Evolutionary conservation across 176 grass and related monocot species (phyloP).

Genomic region (Neostapfia colusana): DNA sequence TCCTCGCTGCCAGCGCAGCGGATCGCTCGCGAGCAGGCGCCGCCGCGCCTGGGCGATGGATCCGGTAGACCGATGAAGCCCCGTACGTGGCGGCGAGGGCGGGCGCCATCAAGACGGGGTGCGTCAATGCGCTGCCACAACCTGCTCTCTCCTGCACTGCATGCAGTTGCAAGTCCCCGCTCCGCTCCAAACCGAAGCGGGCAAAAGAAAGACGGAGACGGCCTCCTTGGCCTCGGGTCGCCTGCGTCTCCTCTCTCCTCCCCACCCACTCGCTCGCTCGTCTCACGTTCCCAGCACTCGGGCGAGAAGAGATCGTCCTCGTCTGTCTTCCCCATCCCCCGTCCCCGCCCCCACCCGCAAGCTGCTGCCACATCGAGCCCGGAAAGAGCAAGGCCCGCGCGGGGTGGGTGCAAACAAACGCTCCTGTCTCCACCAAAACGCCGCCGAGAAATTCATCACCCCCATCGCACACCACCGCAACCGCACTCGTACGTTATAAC

Average conservation of each 20-base stretch:
- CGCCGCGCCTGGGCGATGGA: neutral
- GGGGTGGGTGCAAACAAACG: conserved; percentile 44
- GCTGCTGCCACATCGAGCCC: conserved; percentile 31
- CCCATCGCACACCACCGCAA: neutral
- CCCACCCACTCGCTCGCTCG: neutral
- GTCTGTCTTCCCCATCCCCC: neutral
- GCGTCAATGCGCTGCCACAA: conserved; percentile 40
- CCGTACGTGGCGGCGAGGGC: conserved; percentile 30
- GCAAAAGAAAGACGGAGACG: conserved; percentile 1
- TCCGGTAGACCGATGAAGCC: conserved; percentile 41
- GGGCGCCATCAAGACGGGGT: conserved; percentile 27
- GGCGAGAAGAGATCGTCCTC: neutral
- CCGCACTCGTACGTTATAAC: neutral
- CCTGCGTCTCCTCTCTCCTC: neutral
- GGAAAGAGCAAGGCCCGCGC: conserved; percentile 18
- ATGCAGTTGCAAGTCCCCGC: neutral
- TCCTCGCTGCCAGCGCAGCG: neutral
- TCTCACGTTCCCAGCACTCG: conserved; percentile 16
- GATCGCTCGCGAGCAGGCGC: neutral
- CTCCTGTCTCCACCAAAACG: neutral
- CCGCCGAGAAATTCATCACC: neutral
- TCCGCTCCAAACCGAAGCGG: conserved; percentile 20
- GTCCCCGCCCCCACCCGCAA: neutral
- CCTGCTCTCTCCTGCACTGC: neutral
- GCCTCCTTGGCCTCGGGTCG: neutral